Evolutionary conservation across 805 yeast genomes (phyloP), one percentile per base, ranked within the genome.

Genomic region (Millerago galiae): DNA sequence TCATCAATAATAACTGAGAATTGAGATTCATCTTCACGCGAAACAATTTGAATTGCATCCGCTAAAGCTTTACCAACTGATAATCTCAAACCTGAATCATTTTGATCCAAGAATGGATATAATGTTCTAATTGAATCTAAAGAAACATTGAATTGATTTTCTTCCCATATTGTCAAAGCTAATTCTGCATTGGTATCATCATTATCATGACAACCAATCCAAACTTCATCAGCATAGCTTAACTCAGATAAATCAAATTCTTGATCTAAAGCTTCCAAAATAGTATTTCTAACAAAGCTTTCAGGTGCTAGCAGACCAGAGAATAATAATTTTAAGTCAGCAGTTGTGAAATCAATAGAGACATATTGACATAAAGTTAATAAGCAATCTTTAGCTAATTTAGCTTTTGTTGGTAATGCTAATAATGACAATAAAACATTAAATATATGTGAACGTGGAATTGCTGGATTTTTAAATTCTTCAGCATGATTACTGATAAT

Each of bases 91-190:
- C 89, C 88, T 34, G 79, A 70, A 51, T 84, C 85, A 16, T 57
- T 56, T 41, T 72, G 71, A 18, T 71, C 78, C 38, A 84, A 65
- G 55, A 63, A 81, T 1, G 56, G 41, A 27, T 79, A 61, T 38
- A 88, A 69, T 24, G 68, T 58, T 3, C 54, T 46, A 0, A 84
- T 70, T 1, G 81, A 67, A 4, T 65, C 62, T 0, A 54, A 52
- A 4, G 71, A 66, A 34, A 83, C 56, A n/a, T 55, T 49, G 46
- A 82, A 79, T 2, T 67, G 66, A 58, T 79, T 86, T 51, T 89
- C 96, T 28, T 77, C 74, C 97, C 97, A 93, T 45, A 93, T 85
- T 1, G 91, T 81, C 15, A 64, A 62, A 0, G 97, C 96, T 14
- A 82, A 54, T 21, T 77, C 81, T 5, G 81, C 70, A 45, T 78